Evolutionary conservation across 1,284 basidiomycete genomes (phyloP).

Genomic region (Porogramme epimiltina): DNA sequence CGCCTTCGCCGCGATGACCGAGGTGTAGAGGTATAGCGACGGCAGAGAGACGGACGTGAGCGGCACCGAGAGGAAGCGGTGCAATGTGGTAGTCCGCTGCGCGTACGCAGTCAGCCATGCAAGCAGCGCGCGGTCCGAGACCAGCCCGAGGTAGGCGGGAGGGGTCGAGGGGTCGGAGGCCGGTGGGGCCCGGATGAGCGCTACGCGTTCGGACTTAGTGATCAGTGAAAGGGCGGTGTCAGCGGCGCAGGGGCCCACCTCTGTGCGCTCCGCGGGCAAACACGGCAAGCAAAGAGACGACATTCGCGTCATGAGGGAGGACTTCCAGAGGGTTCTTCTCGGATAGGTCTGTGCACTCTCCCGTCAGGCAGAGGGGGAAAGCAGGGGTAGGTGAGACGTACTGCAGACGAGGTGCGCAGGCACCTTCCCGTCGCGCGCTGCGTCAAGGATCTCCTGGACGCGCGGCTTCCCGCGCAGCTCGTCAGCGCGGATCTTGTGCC

Average conservation of each 20-base stretch:
- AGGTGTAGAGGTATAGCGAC: conserved; percentile 60
- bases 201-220: conserved; percentile 31
- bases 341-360: conserved; percentile 58
- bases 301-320: conserved; percentile 60
- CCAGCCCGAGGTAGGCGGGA: conserved; percentile 55
- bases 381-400: conserved; percentile 39
- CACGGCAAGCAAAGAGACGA: conserved; percentile 61
- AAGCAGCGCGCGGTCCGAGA: conserved; percentile 68
- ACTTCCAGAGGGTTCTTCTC: conserved; percentile 77
- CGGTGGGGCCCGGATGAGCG: conserved; percentile 47
- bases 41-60: conserved; percentile 61
- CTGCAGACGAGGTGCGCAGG: conserved; percentile 76
- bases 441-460: conserved; percentile 66
- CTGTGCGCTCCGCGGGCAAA: conserved; percentile 73
- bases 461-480: conserved; percentile 59
- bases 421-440: conserved; percentile 70
- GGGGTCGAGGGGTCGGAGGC: conserved; percentile 25
- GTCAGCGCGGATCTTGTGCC: conserved; percentile 63
- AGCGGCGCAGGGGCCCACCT: conserved; percentile 43
- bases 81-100: conserved; percentile 45
- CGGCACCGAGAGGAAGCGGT: conserved; percentile 56
- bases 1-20: conserved; percentile 61
- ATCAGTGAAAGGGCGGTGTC: conserved; percentile 4
- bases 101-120: conserved; percentile 62
- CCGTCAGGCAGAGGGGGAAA: background rate